Evolutionary conservation across 1,284 basidiomycete genomes (phyloP).

Genomic region (Cryptococcus sp.): DNA sequence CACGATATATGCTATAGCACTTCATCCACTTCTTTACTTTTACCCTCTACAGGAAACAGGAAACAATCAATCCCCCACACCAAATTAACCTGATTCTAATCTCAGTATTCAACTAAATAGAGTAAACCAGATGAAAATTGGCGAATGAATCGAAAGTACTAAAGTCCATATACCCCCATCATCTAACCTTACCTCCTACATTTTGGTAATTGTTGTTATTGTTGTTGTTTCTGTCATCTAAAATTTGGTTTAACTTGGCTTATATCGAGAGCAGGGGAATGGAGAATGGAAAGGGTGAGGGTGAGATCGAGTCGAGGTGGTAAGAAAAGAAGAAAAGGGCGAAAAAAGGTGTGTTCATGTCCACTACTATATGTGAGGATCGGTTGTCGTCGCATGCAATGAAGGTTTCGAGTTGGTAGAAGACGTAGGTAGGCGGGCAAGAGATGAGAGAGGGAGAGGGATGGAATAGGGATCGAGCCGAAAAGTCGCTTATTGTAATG

Average conservation of each 20-base stretch:
- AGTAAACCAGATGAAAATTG: no score
- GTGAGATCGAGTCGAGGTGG: background rate
- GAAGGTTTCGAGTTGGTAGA: background rate
- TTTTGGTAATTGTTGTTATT: no score
- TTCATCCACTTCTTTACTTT: no score
- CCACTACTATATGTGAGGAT: background rate
- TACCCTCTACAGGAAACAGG: no score
- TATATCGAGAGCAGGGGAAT: background rate
- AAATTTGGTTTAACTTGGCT: background rate
- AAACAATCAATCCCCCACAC: no score
- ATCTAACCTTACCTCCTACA: no score
- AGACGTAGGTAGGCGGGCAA: background rate
- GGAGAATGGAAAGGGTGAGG: background rate
- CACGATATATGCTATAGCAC: no score
- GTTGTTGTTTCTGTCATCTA: no score
- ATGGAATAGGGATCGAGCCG: conserved; percentile 1
- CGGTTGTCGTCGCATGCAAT: background rate
- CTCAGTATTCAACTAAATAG: no score
- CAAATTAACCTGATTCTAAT: no score
- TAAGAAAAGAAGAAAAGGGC: background rate
- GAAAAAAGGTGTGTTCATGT: background rate
- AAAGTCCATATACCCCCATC: no score
- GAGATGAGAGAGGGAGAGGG: background rate
- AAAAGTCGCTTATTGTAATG: conserved; percentile 33
- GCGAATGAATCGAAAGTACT: no score